Evolutionary conservation across 345 rosid genomes (phyloP), one percentile per base, ranked within the genome.

Genomic region (Dovyalis caffra): DNA sequence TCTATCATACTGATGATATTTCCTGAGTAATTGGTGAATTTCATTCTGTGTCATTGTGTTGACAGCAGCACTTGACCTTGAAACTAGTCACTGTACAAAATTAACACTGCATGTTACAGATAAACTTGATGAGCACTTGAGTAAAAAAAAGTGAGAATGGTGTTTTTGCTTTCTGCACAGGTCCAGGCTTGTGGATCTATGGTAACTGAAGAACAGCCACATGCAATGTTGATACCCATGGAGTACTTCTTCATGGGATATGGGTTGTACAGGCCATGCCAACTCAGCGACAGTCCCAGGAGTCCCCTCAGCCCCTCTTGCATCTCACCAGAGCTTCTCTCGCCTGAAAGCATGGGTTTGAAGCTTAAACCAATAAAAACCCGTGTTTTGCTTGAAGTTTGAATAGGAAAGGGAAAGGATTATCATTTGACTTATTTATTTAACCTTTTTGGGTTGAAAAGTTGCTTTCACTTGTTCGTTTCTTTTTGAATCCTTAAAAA

Each of bases 271-370:
- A 79, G 75, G 71, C 82, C 77, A 26, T 68, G 74, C 66, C 65
- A 63, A 6, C 65, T 74, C 68, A 72, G 68, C 29, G 82, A 57
- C 69, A 79, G 82, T 53, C 82, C 82, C 2, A 74, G 82, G 71
- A 79, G 82, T 29, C 82, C 82, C 4, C 82, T 79, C 49, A 79
- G 82, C 40, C 82, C 82, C 20, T 79, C 78, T 63, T 79, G 78
- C 66, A 79, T 79, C 74, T 74, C 78, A 0, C 82, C 82, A 21
- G 82, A 79, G 71, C 82, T 79, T 79, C 82, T 79, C 56, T 79
- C 82, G 9, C 78, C 82, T 3, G 82, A 79, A 74, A 79, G 82
- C 82, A 79, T 79, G 82, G 82, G 82, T 62, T 70, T 79, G 78
- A 79, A 79, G 67, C 71, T 79, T 25, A 79, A 79, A 69, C 82